phyloP scores from a whole-genome alignment of 495 filamentous ascomycete genomes.

The Bathelium albidoporum region DNA sequence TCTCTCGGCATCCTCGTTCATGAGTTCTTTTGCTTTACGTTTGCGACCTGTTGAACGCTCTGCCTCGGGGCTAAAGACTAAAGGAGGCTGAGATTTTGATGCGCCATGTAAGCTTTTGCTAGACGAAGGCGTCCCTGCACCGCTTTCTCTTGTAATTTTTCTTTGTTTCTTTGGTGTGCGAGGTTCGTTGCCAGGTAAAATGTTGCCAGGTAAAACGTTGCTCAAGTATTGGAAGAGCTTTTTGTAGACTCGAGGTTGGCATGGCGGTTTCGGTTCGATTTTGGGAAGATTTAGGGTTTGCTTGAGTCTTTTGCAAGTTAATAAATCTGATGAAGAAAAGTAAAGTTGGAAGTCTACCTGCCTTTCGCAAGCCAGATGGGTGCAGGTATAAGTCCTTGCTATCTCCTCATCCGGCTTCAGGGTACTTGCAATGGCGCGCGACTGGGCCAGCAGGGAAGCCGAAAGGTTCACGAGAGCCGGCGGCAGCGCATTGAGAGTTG shows the following conservation, averaged over 20 bases:
- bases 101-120: background rate
- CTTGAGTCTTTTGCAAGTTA: conserved; percentile 49
- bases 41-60: background rate
- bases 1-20: conserved; percentile 5
- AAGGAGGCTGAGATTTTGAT: background rate
- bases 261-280: conserved; percentile 70
- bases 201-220: conserved; percentile 58
- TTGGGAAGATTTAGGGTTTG: conserved; percentile 73
- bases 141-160: background rate
- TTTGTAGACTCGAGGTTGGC: conserved; percentile 72
- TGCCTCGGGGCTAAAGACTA: background rate
- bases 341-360: conserved; percentile 21
- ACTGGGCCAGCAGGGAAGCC: conserved; percentile 74
- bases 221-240: conserved; percentile 75
- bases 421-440: conserved; percentile 63
- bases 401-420: conserved; percentile 85
- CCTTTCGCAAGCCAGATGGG: conserved; percentile 86
- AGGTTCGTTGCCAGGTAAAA: conserved; percentile 39
- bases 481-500: conserved; percentile 65
- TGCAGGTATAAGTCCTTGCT: conserved; percentile 76
- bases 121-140: background rate
- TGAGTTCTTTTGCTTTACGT: background rate
- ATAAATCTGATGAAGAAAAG: conserved; percentile 3
- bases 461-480: conserved; percentile 66
- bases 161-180: conserved; percentile 23